Evolutionary conservation across 2,329 filamentous ascomycete species (phyloP).

Genomic region (Sphaerulina musiva): DNA sequence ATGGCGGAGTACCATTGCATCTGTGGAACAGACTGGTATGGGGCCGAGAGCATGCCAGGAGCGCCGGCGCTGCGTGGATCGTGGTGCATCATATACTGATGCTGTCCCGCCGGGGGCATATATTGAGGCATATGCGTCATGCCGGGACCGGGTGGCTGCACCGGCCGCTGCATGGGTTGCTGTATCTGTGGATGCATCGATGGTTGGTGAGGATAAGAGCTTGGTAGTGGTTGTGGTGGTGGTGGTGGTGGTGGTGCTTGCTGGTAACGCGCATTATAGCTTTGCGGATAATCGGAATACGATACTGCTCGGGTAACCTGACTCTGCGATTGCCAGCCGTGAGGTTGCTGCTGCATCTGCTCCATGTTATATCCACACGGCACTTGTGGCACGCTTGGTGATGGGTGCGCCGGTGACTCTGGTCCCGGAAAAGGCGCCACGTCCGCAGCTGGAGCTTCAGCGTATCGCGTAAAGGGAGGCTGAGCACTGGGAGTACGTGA

Average conservation of each 20-base stretch:
- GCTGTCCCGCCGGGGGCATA: slow-evolving; percentile 1
- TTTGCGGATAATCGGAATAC: slow-evolving; percentile 4
- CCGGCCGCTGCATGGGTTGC: background rate
- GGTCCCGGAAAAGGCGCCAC: slow-evolving; percentile 11
- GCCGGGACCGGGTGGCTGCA: background rate
- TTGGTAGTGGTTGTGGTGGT: background rate
- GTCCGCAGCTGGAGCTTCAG: slow-evolving; percentile 7
- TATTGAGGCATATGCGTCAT: slow-evolving; percentile 4
- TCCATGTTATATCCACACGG: slow-evolving; percentile 2
- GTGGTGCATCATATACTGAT: slow-evolving; percentile 8
- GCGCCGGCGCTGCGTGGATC: slow-evolving; percentile 10
- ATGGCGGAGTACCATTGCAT: slow-evolving; percentile 6
- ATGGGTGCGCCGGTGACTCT: slow-evolving; percentile 2
- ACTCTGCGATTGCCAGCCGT: slow-evolving; percentile 4
- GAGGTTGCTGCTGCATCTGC: slow-evolving; percentile 5
- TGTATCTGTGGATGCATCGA: background rate
- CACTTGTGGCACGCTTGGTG: slow-evolving; percentile 8
- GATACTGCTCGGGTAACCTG: slow-evolving; percentile 5
- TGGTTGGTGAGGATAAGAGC: background rate
- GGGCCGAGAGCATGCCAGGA: background rate
- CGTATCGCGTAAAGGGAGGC: slow-evolving; percentile 3
- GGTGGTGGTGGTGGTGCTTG: background rate
- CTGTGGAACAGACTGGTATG: slow-evolving; percentile 4
- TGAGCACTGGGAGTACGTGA: slow-evolving; percentile 1
- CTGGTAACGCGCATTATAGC: slow-evolving; percentile 1